phyloP scores from a whole-genome alignment of 441 rosid genomes.

The Melastoma candidum region DNA sequence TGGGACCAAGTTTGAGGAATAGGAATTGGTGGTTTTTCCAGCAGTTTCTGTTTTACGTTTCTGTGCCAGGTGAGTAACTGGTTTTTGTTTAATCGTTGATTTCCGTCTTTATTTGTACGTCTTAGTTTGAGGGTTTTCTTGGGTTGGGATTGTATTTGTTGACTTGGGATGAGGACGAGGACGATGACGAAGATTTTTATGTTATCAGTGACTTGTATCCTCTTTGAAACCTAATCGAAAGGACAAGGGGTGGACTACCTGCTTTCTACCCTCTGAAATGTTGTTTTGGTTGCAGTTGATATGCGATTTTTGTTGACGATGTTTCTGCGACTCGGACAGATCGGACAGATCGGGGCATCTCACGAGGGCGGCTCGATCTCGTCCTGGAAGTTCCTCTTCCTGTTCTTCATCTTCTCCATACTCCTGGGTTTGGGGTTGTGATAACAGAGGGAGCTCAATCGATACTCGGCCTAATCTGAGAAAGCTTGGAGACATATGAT shows the following conservation, averaged over 20 bases:
- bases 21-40: too few species aligned
- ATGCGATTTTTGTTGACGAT: constrained; percentile 47
- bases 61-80: too few species aligned
- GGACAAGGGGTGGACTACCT: neutral
- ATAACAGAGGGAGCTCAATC: constrained; percentile 8
- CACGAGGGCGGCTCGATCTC: constrained; percentile 41
- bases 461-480: neutral
- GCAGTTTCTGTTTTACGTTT: too few species aligned
- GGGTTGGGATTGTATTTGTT: too few species aligned
- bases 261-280: constrained; percentile 43
- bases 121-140: too few species aligned
- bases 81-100: too few species aligned
- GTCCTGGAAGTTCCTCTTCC: constrained; percentile 61
- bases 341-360: constrained; percentile 43
- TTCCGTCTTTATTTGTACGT: too few species aligned
- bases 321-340: constrained; percentile 54
- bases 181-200: too few species aligned
- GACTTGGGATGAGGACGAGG: too few species aligned
- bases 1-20: too few species aligned
- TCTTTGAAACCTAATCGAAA: neutral
- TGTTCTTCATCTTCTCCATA: constrained; percentile 45
- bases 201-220: neutral
- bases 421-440: constrained; percentile 52
- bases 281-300: constrained; percentile 49
- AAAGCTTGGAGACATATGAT: constrained; percentile 13